A percentile compares a stretch with the other conserved stretches of the same genome.
Conservation (phyloP, 371 early-diverging fungal species). For the Enterocytospora artemiae region DNA sequence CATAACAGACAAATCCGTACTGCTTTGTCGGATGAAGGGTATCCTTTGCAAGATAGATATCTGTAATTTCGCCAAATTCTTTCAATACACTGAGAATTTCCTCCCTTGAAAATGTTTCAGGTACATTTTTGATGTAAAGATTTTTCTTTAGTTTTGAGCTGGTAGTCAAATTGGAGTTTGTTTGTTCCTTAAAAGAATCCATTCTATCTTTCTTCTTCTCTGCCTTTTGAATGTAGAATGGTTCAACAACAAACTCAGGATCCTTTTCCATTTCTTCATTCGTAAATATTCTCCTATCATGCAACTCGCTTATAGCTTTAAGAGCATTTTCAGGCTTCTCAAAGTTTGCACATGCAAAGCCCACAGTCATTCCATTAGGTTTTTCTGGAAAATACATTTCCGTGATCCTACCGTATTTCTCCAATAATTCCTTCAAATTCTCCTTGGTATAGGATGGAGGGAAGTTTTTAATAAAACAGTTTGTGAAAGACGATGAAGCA, state of each 20-base stretch:
- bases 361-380: constrained; percentile 69
- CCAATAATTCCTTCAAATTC: constrained; percentile 35
- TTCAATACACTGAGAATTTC: constrained; percentile 71
- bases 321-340: constrained; percentile 83
- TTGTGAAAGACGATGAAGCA: constrained; percentile 47
- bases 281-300: constrained; percentile 82
- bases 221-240: constrained; percentile 80
- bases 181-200: constrained; percentile 67
- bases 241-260: constrained; percentile 83
- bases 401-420: constrained; percentile 52
- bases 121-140: constrained; percentile 92
- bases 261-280: constrained; percentile 63
- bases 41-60: constrained; percentile 40
- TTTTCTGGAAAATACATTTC: constrained; percentile 49
- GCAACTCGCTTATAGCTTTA: constrained; percentile 83
- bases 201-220: constrained; percentile 94
- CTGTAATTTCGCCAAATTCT: constrained; percentile 63
- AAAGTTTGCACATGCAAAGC: constrained; percentile 96
- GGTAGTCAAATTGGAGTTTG: constrained; percentile 19
- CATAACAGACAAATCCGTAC: constrained; percentile 54
- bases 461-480: constrained; percentile 57
- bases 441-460: constrained; percentile 38
- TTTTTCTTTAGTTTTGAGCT: constrained; percentile 61
- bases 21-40: constrained; percentile 24
- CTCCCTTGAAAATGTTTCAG: constrained; percentile 66